Evolutionary conservation across 352 stramenopile genomes (phyloP), one percentile per base, ranked within the genome.

Genomic region (Thalassiosira allenii): DNA sequence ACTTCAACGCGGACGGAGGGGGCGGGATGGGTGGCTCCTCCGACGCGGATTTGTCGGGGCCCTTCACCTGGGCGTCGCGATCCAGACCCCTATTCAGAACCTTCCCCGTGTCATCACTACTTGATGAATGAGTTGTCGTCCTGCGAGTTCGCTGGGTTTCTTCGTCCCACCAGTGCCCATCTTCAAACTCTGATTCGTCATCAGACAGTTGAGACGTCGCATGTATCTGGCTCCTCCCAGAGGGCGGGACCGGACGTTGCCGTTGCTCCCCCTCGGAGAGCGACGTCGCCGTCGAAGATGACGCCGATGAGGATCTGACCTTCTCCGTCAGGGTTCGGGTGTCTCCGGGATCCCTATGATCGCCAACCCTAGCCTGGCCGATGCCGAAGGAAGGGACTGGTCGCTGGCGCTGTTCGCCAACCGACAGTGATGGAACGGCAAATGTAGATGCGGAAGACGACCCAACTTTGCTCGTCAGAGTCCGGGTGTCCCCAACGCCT

Each of bases 141-240:
- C n/a, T 8, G 32, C 44, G 25, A 33, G 53, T 52, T 22, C 64
- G 64, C 32, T 76, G 67, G 23, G 67, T 76, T 20, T 67, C 49
- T 52, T 76, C 67, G 30, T 66, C 27, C 67, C 67, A 76, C 67
- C 67, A 76, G 33, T 43, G n/a, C 32, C 34, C 43, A 40, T 67
- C 54, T 12, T 37, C 54, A 8, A 25, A 27, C n/a, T 2, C 33
- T 20, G 52, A 20, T 41, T 33, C 54, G 9, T 64, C 14, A 17
- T 64, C 54, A 64, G 3, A 11, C 33, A 44, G 27, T 71, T 61
- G 43, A 57, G 23, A 44, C 14, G 37, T 44, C 23, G 44, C 9
- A 41, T 64, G 49, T 53, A 14, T 17, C 23, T 29, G n/a, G n/a
- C n/a, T n/a, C n/a, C n/a, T 29, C 27, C 44, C 40, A 51, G 27